phyloP scores from a whole-genome alignment of 1,284 basidiomycete genomes.

The Apiotrichum akiyoshidainum region DNA sequence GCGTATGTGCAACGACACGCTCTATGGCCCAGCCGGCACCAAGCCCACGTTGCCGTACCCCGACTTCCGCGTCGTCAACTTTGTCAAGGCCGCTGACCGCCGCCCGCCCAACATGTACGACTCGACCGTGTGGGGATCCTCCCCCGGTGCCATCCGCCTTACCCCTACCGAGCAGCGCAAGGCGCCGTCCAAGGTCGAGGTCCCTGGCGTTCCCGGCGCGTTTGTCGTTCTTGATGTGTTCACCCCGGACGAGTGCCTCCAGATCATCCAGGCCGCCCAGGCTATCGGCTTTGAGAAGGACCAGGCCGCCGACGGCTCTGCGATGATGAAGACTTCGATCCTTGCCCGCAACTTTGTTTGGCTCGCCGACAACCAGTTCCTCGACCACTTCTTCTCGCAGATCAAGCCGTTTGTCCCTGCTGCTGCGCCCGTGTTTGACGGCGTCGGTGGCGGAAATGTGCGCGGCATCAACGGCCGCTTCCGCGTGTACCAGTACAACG shows the following conservation, averaged over 20 bases:
- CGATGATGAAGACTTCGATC: slow-evolving; percentile 53
- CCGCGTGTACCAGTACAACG: slow-evolving; percentile 56
- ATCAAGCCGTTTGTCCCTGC: slow-evolving; percentile 53
- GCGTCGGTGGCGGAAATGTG: slow-evolving; percentile 52
- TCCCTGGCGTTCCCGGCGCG: slow-evolving; percentile 54
- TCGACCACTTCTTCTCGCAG: slow-evolving; percentile 52
- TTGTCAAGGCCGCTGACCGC: slow-evolving; percentile 49
- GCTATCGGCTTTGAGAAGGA: slow-evolving; percentile 56
- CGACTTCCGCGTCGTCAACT: slow-evolving; percentile 36
- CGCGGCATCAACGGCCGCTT: slow-evolving; percentile 57
- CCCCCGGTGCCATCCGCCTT: slow-evolving; percentile 50
- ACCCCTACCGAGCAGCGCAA: slow-evolving; percentile 38
- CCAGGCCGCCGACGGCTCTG: slow-evolving; percentile 55
- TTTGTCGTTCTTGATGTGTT: slow-evolving; percentile 57
- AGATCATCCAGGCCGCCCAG: slow-evolving; percentile 54
- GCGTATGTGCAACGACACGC: slow-evolving; percentile 28
- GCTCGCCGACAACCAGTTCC: slow-evolving; percentile 56
- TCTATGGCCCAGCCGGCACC: slow-evolving; percentile 30
- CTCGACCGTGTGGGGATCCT: slow-evolving; percentile 55
- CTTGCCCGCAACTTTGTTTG: slow-evolving; percentile 59
- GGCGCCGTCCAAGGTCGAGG: slow-evolving; percentile 30
- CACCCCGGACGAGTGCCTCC: slow-evolving; percentile 53
- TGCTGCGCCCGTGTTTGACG: slow-evolving; percentile 35
- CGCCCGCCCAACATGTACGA: slow-evolving; percentile 57
- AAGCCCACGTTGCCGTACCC: slow-evolving; percentile 25